Conservation (phyloP, 2,329 filamentous ascomycete species). For the Fusarium buxicola region DNA sequence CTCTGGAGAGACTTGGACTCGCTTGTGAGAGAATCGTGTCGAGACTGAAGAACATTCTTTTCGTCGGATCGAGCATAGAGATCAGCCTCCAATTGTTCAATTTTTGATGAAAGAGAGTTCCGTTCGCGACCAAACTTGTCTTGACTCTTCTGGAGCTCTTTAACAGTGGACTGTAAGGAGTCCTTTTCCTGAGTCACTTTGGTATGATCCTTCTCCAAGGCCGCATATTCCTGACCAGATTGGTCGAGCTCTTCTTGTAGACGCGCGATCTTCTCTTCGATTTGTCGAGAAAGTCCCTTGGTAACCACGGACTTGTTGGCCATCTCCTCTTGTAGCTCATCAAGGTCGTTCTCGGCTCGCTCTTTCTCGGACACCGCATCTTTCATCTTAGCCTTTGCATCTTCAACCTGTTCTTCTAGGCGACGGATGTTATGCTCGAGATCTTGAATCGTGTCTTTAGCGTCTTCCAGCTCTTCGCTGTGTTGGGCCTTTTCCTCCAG, state of each 20-base stretch:
- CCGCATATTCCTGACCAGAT: conserved; percentile 60
- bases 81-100: conserved; percentile 69
- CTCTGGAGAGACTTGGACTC: conserved; percentile 76
- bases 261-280: conserved; percentile 76
- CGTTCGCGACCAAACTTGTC: conserved; percentile 47
- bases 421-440: conserved; percentile 66
- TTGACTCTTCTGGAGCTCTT: conserved; percentile 53
- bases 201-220: conserved; percentile 63
- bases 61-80: conserved; percentile 70
- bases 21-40: conserved; percentile 73
- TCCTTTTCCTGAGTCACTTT: conserved; percentile 61
- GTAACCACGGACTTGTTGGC: conserved; percentile 82
- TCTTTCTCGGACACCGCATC: conserved; percentile 66
- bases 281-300: conserved; percentile 78
- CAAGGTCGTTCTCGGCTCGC: conserved; percentile 68
- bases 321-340: conserved; percentile 80
- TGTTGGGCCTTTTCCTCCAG: conserved; percentile 67
- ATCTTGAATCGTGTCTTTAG: conserved; percentile 68
- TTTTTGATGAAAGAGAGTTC: conserved; percentile 58
- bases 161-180: conserved; percentile 57
- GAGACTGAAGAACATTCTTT: conserved; percentile 75
- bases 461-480: conserved; percentile 65
- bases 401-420: conserved; percentile 65
- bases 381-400: conserved; percentile 65
- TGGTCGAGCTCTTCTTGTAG: conserved; percentile 74